phyloP scores from a whole-genome alignment of 768 basidiomycete species.

The Tulasnella sp. region DNA sequence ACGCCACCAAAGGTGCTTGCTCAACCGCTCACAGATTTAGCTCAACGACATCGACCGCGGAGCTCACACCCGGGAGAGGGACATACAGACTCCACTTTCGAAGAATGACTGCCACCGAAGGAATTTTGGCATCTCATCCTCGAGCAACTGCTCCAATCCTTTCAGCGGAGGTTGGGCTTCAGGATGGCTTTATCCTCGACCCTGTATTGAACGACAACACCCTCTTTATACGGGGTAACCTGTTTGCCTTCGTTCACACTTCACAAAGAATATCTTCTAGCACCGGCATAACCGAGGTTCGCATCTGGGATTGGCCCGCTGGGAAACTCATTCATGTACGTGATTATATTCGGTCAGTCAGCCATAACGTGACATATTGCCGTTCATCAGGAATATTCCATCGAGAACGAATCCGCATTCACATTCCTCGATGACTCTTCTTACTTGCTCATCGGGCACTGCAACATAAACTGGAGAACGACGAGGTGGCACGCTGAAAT shows the following conservation, averaged over 20 bases:
- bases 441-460: not conserved
- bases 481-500: not conserved
- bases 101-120: not conserved
- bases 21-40: not conserved
- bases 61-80: not conserved
- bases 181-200: not conserved
- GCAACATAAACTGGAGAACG: not conserved
- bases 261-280: not conserved
- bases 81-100: not conserved
- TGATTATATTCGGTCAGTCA: not conserved
- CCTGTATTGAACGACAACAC: not conserved
- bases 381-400: not conserved
- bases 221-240: not conserved
- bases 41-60: not conserved
- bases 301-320: constrained; percentile 7
- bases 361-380: not conserved
- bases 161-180: not conserved
- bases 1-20: not conserved
- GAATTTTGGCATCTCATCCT: not conserved
- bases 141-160: not conserved
- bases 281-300: not conserved
- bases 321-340: not conserved
- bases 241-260: not conserved
- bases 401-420: not conserved
- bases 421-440: not conserved